phyloP scores from a whole-genome alignment of 345 rosid genomes.

The Cardamine occulta region DNA sequence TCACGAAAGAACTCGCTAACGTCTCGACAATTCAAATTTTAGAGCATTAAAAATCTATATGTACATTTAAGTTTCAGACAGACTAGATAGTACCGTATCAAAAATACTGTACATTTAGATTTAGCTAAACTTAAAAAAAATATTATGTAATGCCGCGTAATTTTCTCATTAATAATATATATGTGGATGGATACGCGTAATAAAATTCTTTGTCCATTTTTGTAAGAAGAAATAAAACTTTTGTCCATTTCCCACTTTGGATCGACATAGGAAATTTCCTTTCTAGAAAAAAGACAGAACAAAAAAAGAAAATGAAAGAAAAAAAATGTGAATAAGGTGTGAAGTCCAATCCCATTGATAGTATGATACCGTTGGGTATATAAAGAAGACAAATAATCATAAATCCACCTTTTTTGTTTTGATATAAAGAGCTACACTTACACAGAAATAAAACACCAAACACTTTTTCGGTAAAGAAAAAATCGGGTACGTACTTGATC shows the following conservation, averaged over 20 bases:
- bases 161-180: not conserved
- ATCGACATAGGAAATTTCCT: slow-evolving; percentile 37
- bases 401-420: not conserved
- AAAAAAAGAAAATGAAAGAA: not conserved
- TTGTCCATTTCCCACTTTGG: slow-evolving; percentile 36
- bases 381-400: slow-evolving; percentile 25
- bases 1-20: not conserved
- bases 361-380: slow-evolving; percentile 8
- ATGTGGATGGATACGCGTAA: not conserved
- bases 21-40: not conserved
- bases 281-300: slow-evolving; percentile 30
- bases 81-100: not conserved
- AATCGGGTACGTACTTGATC: not conserved
- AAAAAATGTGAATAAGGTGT: slow-evolving; percentile 15
- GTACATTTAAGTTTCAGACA: not conserved
- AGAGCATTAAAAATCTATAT: not conserved
- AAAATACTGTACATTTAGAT: not conserved
- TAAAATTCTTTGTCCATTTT: slow-evolving; percentile 28
- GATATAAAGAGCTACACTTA: not conserved
- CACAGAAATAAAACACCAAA: not conserved
- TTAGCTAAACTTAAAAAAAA: not conserved
- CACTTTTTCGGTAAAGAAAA: not conserved
- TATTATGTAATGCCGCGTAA: not conserved
- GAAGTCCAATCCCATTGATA: slow-evolving; percentile 18
- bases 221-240: not conserved